phyloP scores from a whole-genome alignment of 345 rosid genomes.

The Citrus inodora region DNA sequence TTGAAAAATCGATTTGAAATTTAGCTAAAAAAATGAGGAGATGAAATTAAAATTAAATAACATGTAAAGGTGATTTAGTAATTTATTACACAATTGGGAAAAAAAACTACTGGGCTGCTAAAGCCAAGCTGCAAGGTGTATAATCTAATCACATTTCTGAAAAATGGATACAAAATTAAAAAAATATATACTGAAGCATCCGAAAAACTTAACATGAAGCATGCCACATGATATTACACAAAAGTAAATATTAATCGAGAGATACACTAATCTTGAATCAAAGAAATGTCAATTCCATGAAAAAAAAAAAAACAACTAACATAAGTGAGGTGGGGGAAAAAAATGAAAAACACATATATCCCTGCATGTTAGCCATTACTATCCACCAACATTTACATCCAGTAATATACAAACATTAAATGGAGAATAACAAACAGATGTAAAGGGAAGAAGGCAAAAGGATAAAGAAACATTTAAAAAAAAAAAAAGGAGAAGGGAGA shows the following conservation, averaged over 20 bases:
- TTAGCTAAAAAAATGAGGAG: no score
- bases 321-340: not conserved
- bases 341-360: not conserved
- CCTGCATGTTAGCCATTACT: constrained; percentile 14
- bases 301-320: not conserved
- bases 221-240: not conserved
- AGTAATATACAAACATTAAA: constrained; percentile 17
- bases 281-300: not conserved
- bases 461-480: no score
- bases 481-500: no score
- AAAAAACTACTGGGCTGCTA: no score
- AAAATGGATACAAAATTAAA: not conserved
- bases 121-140: no score
- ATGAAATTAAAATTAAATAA: no score
- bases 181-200: not conserved
- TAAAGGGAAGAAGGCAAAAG: not conserved
- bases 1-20: no score
- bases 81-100: no score
- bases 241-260: not conserved
- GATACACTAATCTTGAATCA: not conserved
- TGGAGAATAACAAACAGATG: not conserved
- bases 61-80: no score
- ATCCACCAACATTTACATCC: constrained; percentile 27
- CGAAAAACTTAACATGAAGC: not conserved
- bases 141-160: no score